Base-by-base conservation (phyloP, 768 basidiomycete genomes). In the Panus rudis region DNA sequence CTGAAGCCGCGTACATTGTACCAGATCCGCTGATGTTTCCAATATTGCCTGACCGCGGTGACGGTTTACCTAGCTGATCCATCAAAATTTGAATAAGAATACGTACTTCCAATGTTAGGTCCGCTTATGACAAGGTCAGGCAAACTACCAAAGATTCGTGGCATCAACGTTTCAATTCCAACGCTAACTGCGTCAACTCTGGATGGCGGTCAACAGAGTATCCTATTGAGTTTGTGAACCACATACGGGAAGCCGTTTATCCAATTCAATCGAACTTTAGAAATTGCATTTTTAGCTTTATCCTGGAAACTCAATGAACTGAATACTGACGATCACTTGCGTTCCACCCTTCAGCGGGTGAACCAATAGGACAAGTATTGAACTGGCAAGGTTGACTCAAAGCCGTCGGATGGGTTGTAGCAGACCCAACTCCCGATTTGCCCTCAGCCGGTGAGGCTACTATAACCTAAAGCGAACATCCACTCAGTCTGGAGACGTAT, bases 51-150 rank as follows among this genome's bases (percentile, higher is more conserved):
- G n/a, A n/a, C n/a, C n/a, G n/a, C n/a, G n/a, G n/a, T n/a, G n/a
- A n/a, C n/a, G n/a, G n/a, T n/a, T n/a, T n/a, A n/a, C n/a, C n/a
- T n/a, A n/a, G n/a, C n/a, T n/a, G n/a, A n/a, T 30, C 28, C 10
- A 30, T 30, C 28, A 16, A 16, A 10, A 30, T 10, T 10, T 30
- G 28, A 30, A 20, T 4, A 8, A 26, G 10, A n/a, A 10, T 13
- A 31, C 48, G 39, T 32, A 58, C 58, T 50, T 19, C 54, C 56
- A 27, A 56, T 41, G 33, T 75, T 75, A 0, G 71, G 65, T 0
- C 74, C 74, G 46, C 62, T 63, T 21, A 76, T 63, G 6, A 72
- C 64, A 23, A 77, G 57, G 42, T 75, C 72, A 1, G 75, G 63
- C 25, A 39, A 35, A 19, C 60, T 46, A 11, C 50, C 45, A 45